phyloP scores from a whole-genome alignment of 495 filamentous ascomycete species.

The Aspergillus nidulans region DNA sequence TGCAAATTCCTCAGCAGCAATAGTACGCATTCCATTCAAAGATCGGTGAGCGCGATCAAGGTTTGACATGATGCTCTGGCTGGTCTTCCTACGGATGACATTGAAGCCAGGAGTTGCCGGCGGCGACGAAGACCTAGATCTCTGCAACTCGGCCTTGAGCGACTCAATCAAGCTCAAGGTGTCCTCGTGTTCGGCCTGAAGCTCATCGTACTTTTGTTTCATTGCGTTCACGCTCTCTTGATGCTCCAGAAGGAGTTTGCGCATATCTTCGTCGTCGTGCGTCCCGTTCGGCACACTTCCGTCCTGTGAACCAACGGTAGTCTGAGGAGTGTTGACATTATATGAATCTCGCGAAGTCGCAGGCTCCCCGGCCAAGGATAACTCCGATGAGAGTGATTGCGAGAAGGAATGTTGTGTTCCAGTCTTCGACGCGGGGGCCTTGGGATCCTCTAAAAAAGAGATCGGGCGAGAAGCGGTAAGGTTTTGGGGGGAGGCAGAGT shows the following conservation, averaged over 20 bases:
- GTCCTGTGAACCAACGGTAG: slow-evolving; percentile 11
- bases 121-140: slow-evolving; percentile 63
- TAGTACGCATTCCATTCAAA: slow-evolving; percentile 81
- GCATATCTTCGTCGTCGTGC: slow-evolving; percentile 68
- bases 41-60: slow-evolving; percentile 90
- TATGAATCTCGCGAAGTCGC: slow-evolving; percentile 60
- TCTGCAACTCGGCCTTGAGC: slow-evolving; percentile 78
- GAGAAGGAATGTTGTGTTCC: slow-evolving; percentile 80
- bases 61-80: slow-evolving; percentile 76
- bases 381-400: slow-evolving; percentile 93
- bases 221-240: slow-evolving; percentile 67
- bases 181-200: slow-evolving; percentile 76
- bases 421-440: slow-evolving; percentile 65
- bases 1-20: slow-evolving; percentile 82
- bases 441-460: slow-evolving; percentile 90
- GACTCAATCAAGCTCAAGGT: slow-evolving; percentile 82
- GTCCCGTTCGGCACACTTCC: slow-evolving; percentile 29
- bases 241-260: slow-evolving; percentile 66
- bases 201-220: slow-evolving; percentile 69
- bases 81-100: slow-evolving; percentile 88
- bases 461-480: slow-evolving; percentile 62
- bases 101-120: slow-evolving; percentile 56
- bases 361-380: slow-evolving; percentile 88
- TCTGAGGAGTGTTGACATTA: slow-evolving; percentile 37
- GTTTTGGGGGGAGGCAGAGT: slow-evolving; percentile 50